These are phyloP conservation scores for Cordyceps cateniannulata DNA, from an alignment of 2,329 filamentous ascomycete genomes.

Conservation along the genomic window DNA sequence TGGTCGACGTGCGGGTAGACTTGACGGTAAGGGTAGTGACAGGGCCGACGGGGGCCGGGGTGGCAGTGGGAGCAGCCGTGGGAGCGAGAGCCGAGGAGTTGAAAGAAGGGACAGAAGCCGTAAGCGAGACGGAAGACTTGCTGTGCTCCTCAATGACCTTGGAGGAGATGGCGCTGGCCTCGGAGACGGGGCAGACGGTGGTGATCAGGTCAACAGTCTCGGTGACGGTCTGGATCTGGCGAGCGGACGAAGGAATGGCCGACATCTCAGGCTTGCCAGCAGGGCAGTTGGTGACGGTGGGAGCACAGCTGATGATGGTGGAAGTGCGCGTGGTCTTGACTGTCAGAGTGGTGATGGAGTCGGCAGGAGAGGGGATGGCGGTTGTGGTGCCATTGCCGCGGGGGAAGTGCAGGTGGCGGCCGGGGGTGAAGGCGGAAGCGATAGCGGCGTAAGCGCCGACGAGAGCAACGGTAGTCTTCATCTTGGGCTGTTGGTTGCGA, in stretches of 20 bases:
- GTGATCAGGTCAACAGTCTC: conserved; percentile 33
- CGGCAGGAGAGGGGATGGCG: conserved; percentile 3
- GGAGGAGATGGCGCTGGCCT: conserved; percentile 34
- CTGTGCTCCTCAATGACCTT: conserved; percentile 30
- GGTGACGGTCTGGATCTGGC: conserved; percentile 29
- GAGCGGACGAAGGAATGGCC: conserved; percentile 29
- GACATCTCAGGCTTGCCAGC: conserved; percentile 27
- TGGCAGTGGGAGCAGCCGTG: not conserved
- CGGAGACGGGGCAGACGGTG: conserved; percentile 40
- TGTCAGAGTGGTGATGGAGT: conserved; percentile 33
- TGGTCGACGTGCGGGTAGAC: conserved; percentile 48
- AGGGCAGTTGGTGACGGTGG: conserved; percentile 52
- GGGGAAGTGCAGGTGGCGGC: conserved; percentile 11
- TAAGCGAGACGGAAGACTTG: conserved; percentile 18
- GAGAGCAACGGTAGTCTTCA: conserved; percentile 40
- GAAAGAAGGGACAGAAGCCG: not conserved
- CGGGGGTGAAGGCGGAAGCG: conserved; percentile 32
- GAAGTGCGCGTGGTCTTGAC: conserved; percentile 49
- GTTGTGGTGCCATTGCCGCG: conserved; percentile 17
- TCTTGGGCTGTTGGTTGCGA: conserved; percentile 28
- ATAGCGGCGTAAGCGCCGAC: conserved; percentile 40
- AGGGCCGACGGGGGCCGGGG: conserved; percentile 3
- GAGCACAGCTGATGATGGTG: conserved; percentile 52
- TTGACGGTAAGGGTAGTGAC: conserved; percentile 42
- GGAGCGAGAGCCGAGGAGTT: not conserved